Conservation (phyloP, 148 eudicot genomes). For the Arctostaphylos glauca region DNA sequence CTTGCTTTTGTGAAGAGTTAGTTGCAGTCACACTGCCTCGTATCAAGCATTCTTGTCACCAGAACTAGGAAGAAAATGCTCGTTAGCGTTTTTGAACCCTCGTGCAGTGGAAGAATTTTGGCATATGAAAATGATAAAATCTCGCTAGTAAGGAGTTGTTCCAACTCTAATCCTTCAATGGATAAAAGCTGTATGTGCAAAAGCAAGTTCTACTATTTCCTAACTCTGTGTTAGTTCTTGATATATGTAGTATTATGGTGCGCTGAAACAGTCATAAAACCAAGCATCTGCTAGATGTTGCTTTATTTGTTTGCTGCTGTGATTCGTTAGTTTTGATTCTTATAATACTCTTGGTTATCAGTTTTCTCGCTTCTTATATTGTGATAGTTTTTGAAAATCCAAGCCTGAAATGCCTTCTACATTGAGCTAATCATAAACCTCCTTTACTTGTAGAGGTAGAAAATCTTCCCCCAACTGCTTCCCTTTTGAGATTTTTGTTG, state of each 20-base stretch:
- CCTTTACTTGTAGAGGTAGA: background rate
- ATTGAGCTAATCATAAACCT: background rate
- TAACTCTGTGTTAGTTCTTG: too few relatives aligned
- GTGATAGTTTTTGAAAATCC: background rate
- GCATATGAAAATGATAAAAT: background rate
- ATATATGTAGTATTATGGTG: too few relatives aligned
- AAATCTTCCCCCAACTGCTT: background rate
- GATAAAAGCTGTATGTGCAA: too few relatives aligned
- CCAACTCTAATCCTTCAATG: too few relatives aligned
- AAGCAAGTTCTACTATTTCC: too few relatives aligned
- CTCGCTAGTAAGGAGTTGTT: background rate
- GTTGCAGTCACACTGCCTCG: too few relatives aligned
- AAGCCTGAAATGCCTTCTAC: background rate
- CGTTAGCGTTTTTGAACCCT: background rate
- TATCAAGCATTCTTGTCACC: too few relatives aligned
- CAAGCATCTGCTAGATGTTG: background rate
- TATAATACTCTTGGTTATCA: background rate
- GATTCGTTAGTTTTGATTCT: too few relatives aligned
- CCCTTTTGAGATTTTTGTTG: background rate
- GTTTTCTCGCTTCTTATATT: background rate
- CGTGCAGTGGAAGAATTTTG: background rate
- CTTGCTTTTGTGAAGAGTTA: background rate
- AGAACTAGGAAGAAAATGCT: background rate
- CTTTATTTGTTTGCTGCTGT: background rate
- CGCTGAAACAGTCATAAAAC: background rate